Evolutionary conservation across 2,329 filamentous ascomycete species (phyloP).

Genomic region (Corniculantispora saksenae): DNA sequence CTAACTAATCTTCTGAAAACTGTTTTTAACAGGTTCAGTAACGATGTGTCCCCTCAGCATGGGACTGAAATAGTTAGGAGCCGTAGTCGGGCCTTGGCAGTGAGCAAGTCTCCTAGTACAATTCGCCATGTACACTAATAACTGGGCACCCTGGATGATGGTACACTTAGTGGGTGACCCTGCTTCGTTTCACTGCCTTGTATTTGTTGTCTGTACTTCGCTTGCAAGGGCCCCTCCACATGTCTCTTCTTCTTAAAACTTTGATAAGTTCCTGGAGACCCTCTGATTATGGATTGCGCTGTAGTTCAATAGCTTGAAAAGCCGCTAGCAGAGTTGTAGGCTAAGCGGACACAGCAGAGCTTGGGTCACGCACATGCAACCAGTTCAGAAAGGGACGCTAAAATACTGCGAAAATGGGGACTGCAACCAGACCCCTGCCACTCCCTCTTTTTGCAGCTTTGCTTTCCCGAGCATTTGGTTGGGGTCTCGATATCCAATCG

Average conservation of each 20-base stretch:
- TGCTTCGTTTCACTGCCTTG: neutral
- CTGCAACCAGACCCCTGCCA: neutral
- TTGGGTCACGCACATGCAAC: too few relatives aligned
- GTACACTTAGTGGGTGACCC: too few relatives aligned
- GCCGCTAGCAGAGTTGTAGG: too few relatives aligned
- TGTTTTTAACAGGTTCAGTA: neutral
- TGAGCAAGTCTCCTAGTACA: neutral
- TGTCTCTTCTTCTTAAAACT: too few relatives aligned
- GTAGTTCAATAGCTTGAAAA: too few relatives aligned
- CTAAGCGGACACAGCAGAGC: too few relatives aligned
- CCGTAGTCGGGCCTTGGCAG: neutral
- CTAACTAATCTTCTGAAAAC: neutral
- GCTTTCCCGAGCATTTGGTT: constrained; percentile 12
- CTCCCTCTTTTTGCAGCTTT: constrained; percentile 6
- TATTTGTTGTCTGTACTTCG: too few relatives aligned
- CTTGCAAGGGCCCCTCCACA: too few relatives aligned
- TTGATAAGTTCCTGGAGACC: too few relatives aligned
- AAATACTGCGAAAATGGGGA: neutral
- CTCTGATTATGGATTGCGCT: too few relatives aligned
- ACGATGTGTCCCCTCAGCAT: neutral
- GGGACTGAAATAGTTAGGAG: neutral
- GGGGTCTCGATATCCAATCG: constrained; percentile 11
- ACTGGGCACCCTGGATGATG: neutral
- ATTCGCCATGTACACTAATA: neutral
- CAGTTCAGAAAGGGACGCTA: neutral